Base-by-base conservation (phyloP, 805 yeast species). In the Suhomyces faveliae region DNA sequence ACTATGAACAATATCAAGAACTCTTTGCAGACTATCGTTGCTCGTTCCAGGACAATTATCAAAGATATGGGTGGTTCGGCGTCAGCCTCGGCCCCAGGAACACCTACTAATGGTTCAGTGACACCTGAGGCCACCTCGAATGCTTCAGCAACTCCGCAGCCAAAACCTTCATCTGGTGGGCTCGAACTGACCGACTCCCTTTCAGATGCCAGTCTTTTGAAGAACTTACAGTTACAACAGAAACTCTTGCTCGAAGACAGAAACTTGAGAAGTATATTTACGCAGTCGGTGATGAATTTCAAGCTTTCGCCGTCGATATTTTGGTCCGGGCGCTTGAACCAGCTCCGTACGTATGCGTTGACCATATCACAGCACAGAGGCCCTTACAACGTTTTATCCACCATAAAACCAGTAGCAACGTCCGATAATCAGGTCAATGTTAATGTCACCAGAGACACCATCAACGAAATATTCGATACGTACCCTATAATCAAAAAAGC, bases 401-500 rank as follows among this genome's bases (percentile, higher is more conserved):
- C 98, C 0, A 92, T 94, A 53, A 89, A 87, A 60, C 97, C 98
- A 0, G 92, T 89, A 6, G 96, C 97, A 0, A 84, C 95, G 0
- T 80, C 89, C 46, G 98, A 92, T 60, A 92, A 92, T 66, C 89
- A 89, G 62, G 96, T 92, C 48, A 91, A 90, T 64, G 96, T 94
- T 42, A 85, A 90, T 46, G 87, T 94, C 27, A 88, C 99, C 0
- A 74, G 96, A 47, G 97, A 91, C 51, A 90, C 86, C 51, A 91
- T 94, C 59, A 84, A 81, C 48, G 95, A 87, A 53, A 89, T 94
- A 19, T 91, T 94, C 62, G 88, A 84, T 44, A 96, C 92, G 50
- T 94, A 92, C 60, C 99, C 99, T 0, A 81, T 91, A 33, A 95
- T 94, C 21, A 81, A 88, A 51, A 81, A 80, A 52, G 98, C 98